Conservation (phyloP, 2,329 filamentous ascomycete species). For the Penicillium sp. region DNA sequence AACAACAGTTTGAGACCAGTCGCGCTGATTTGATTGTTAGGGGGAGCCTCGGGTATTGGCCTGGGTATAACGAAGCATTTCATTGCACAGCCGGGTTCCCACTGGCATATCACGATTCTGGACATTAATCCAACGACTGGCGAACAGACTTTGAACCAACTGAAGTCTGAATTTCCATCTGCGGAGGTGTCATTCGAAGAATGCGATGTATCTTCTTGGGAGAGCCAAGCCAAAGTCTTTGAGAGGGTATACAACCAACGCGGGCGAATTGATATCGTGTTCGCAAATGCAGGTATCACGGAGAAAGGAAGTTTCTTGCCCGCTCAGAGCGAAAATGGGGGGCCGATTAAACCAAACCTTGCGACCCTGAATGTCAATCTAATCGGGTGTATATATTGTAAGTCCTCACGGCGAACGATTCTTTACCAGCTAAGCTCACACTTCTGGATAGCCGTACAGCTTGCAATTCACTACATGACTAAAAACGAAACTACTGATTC, state of each 20-base stretch:
- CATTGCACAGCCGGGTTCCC: slow-evolving; percentile 30
- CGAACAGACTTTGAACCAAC: slow-evolving; percentile 20
- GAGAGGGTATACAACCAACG: slow-evolving; percentile 34
- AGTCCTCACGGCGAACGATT: slow-evolving; percentile 21
- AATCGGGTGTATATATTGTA: slow-evolving; percentile 52
- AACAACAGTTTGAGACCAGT: no score
- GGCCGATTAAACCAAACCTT: slow-evolving; percentile 41
- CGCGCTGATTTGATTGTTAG: slow-evolving; percentile 20
- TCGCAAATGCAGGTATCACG: slow-evolving; percentile 57
- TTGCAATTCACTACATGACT: slow-evolving; percentile 56
- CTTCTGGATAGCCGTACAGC: slow-evolving; percentile 49
- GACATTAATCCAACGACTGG: slow-evolving; percentile 36
- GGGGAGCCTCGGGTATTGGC: slow-evolving; percentile 43
- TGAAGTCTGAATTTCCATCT: slow-evolving; percentile 31
- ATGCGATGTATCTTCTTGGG: slow-evolving; percentile 42
- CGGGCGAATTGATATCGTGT: slow-evolving; percentile 51
- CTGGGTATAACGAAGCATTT: slow-evolving; percentile 40
- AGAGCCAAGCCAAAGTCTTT: slow-evolving; percentile 42
- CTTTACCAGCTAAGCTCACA: not conserved
- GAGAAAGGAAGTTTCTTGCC: slow-evolving; percentile 46
- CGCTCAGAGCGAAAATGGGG: slow-evolving; percentile 33
- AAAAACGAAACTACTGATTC: slow-evolving; percentile 42
- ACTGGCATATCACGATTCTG: slow-evolving; percentile 39
- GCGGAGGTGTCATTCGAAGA: slow-evolving; percentile 33
- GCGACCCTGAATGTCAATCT: slow-evolving; percentile 42